Conservation (phyloP, 345 rosid species). For the Crucihimalaya himalaica region DNA sequence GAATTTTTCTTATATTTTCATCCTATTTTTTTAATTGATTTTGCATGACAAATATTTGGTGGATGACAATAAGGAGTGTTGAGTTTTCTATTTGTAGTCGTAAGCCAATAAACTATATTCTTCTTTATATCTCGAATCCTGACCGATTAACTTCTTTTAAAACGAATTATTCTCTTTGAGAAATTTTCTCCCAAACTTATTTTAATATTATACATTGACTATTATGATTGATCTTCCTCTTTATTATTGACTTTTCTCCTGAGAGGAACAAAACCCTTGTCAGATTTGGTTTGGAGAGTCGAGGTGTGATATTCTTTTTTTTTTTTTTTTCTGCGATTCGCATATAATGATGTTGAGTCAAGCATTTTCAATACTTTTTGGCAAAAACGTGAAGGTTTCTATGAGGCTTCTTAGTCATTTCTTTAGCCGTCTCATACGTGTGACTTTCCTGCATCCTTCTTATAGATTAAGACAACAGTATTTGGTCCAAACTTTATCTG, state of each 20-base stretch:
- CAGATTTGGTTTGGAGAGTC: constrained; percentile 2
- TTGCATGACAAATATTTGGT: constrained; percentile 1
- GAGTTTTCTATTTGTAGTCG: constrained; percentile 27
- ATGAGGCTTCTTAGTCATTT: constrained; percentile 29
- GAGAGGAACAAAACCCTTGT: neutral
- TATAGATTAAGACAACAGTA: constrained; percentile 5
- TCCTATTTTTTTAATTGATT: constrained; percentile 2
- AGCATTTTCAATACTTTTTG: constrained; percentile 7
- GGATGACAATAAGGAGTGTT: neutral
- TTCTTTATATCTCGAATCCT: neutral
- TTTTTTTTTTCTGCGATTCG: neutral
- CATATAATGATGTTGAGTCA: constrained; percentile 21
- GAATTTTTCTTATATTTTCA: neutral
- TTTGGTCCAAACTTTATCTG: neutral
- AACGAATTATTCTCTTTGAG: neutral
- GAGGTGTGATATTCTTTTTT: constrained; percentile 5
- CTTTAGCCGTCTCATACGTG: neutral
- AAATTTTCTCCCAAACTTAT: constrained; percentile 11
- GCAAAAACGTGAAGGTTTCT: constrained; percentile 25
- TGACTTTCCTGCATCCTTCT: neutral
- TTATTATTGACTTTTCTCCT: constrained; percentile 24
- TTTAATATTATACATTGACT: constrained; percentile 27
- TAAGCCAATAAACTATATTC: neutral
- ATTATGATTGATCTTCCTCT: neutral
- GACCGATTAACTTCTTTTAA: neutral